These are phyloP conservation scores for Coemansia sp. DNA, from an alignment of 192 early-diverging fungal genomes.

Conservation along the genomic window DNA sequence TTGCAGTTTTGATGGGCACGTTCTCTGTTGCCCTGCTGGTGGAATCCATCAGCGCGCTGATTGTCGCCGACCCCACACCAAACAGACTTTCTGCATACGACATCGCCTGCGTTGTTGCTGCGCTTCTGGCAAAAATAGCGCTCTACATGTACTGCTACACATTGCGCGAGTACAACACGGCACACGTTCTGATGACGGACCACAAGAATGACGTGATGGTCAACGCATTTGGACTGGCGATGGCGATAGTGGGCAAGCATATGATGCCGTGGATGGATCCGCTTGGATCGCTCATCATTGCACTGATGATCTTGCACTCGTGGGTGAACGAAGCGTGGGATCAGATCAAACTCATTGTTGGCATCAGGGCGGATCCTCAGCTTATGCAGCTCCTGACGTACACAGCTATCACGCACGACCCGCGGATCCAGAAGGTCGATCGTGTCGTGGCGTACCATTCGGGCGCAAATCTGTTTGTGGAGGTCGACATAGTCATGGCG, in stretches of 20 bases:
- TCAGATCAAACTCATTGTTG: constrained; percentile 76
- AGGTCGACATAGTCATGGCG: constrained; percentile 94
- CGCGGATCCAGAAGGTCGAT: constrained; percentile 67
- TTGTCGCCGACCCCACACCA: constrained; percentile 40
- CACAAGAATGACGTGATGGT: constrained; percentile 76
- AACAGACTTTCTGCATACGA: constrained; percentile 54
- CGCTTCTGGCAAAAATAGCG: constrained; percentile 62
- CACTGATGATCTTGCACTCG: constrained; percentile 66
- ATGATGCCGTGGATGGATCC: constrained; percentile 72
- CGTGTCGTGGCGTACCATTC: constrained; percentile 85
- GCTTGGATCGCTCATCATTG: constrained; percentile 66
- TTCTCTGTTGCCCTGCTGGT: constrained; percentile 70
- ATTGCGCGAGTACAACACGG: constrained; percentile 58
- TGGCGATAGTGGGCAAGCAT: constrained; percentile 62
- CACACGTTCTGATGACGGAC: constrained; percentile 66
- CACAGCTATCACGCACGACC: constrained; percentile 76
- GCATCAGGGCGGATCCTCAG: constrained; percentile 74
- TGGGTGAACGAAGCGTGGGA: constrained; percentile 70
- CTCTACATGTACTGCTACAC: constrained; percentile 70
- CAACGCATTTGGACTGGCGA: constrained; percentile 69
- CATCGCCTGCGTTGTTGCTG: constrained; percentile 57
- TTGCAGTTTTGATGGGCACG: constrained; percentile 74
- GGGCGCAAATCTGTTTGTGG: constrained; percentile 87
- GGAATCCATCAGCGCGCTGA: constrained; percentile 64
- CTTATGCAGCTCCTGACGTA: constrained; percentile 86